Base-by-base conservation (phyloP, 495 filamentous ascomycete species). In the Copromyces sp. region DNA sequence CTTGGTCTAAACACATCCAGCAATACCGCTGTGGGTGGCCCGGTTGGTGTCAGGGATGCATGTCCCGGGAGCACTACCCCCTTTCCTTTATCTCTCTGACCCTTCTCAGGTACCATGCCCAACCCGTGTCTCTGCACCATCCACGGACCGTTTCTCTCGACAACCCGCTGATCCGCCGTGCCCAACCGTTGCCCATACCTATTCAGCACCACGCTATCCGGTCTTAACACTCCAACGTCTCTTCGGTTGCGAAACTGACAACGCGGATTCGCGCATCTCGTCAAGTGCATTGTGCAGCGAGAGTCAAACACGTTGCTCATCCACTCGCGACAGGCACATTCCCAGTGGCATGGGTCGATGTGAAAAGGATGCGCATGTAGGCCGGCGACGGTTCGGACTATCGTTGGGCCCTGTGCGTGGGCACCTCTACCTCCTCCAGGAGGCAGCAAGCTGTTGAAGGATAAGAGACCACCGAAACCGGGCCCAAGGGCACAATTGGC, bases 271-370 rank as follows among this genome's bases (percentile, higher is more conserved):
- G 17, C 35, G n/a, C 77, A 80, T 16, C 35, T 35, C 16, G 74
- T 77, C 47, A 72, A 12, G 9, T 69, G 75, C 35, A 77, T 12
- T 9, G 45, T 39, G 7, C 75, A 69, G 9, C 65, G 29, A 14
- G 39, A 68, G 16, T 76, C 68, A 35, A 80, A 75, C 24, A 39
- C 40, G 45, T 80, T 80, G 12, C 69, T 29, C 16, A 29, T 35
- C 78, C 79, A 80, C 71, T 80, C 79, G 5, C 78, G 74, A 44
- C 78, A 79, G 4, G 11, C 17, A n/a, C 79, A 80, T 68, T 77
- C 78, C 79, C 79, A 80, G 20, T 73, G 68, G 11, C 70, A 71
- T 1, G 78, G 76, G 53, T 80, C 78, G n/a, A 80, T n/a, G 24
- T 74, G 76, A 8, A 47, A 20, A 70, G 78, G 71, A 35, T 71